Conservation (phyloP, 805 yeast genomes). For the Yamadazyma sp. region DNA sequence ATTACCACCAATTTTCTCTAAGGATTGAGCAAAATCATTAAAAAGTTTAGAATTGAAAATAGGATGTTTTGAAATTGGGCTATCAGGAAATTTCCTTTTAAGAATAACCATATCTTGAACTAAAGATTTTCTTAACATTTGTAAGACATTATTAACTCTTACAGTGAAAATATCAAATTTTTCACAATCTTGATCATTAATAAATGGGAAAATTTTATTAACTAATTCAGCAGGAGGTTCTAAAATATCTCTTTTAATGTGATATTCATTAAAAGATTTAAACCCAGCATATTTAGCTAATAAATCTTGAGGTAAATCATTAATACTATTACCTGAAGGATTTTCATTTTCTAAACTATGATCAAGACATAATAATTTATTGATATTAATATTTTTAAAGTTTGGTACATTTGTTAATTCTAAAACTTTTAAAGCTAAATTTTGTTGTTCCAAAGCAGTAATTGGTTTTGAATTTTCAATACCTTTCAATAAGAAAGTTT, state of each 20-base stretch:
- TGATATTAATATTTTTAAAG: constrained; percentile 18
- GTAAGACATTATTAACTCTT: constrained; percentile 14
- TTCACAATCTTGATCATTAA: constrained; percentile 13
- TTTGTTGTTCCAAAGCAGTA: constrained; percentile 26
- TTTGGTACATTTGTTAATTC: constrained; percentile 14
- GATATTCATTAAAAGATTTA: constrained; percentile 15
- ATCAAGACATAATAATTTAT: constrained; percentile 18
- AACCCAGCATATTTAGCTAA: constrained; percentile 23
- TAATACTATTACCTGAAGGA: constrained; percentile 11
- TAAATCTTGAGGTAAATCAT: constrained; percentile 13
- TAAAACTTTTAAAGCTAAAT: constrained; percentile 20
- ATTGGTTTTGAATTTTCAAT: constrained; percentile 21
- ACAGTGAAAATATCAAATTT: constrained; percentile 9
- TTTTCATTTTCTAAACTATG: constrained; percentile 4
- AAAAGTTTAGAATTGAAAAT: constrained; percentile 20
- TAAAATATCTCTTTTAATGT: constrained; percentile 14
- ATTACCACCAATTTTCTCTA: constrained; percentile 9
- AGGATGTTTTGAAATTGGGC: constrained; percentile 22
- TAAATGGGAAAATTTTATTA: constrained; percentile 28
- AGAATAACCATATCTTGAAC: constrained; percentile 31
- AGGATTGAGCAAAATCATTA: constrained; percentile 13
- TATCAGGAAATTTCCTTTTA: constrained; percentile 19
- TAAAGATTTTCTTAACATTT: constrained; percentile 19
- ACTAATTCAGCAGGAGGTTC: constrained; percentile 26
- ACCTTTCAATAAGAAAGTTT: constrained; percentile 23